Base-by-base conservation (phyloP, 2,329 filamentous ascomycete genomes). In the Calycina herbarum region DNA sequence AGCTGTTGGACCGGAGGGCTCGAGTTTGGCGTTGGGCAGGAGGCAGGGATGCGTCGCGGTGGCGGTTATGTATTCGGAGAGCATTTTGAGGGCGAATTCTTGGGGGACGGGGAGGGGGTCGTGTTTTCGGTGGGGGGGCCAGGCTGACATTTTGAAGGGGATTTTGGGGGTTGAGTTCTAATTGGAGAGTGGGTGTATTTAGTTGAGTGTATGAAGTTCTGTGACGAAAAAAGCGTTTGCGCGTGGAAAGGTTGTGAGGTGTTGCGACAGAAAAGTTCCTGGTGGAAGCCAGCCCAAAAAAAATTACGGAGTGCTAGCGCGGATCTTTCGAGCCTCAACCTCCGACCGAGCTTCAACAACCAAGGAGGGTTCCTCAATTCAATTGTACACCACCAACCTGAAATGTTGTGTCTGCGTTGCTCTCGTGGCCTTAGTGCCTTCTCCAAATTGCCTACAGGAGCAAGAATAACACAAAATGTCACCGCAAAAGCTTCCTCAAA, bases 11-110 rank as follows among this genome's bases (percentile, higher is more conserved):
- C 76, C 76, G 7, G 73, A 71, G n/a, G 72, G 63, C 42, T 74
- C 71, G 33, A 77, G 72, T 42, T 69, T 72, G 13, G 75, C 75
- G 63, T 76, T 76, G n/a, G 76, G 76, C 6, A 76, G 72, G 20
- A 77, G 71, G 64, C 73, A 68, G 8, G 74, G 67, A 13, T 67
- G 67, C 11, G 68, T 69, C 61, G 69, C 65, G 6, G 73, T 68
- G 10, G 67, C 65, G n/a, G 66, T 60, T 48, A 77, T 72, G 66
- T 76, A 77, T 8, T 61, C 59, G 51, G 73, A 66, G 17, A 77
- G 71, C 64, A 70, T 72, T 68, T 71, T 69, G 27, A 75, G 74
- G 17, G 75, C 75, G 20, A 68, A 69, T 11, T 70, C 67, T 67
- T 69, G 66, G 10, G 70, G 45, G 13, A 77, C 67, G 1, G 74